Base-by-base conservation (phyloP, 352 stramenopile genomes). In the Phytophthora citrophthora region DNA sequence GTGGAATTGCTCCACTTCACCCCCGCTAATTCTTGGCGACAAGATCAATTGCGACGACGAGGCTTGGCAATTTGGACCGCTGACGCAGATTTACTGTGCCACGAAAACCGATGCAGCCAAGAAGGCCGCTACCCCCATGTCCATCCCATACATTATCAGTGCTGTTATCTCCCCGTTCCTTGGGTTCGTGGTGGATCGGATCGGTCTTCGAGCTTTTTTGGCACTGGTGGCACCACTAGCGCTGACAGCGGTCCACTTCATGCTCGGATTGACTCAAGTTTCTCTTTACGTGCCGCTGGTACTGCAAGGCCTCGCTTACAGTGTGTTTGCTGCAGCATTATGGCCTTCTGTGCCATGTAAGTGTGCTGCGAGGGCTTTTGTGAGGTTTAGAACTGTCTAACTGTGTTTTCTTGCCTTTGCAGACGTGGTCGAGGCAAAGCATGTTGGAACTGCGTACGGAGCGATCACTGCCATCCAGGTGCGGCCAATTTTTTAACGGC, bases 381-480 rank as follows among this genome's bases (percentile, higher is more conserved):
- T 41, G 20, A 20, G 4, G 2, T 58, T 36, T 24, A 44, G 9
- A 43, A 47, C 29, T 34, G 49, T 47, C 40, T 66, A 40, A 50
- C 24, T 3, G 24, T 52, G 3, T 39, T 27, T 24, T 8, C 20
- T 54, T 51, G 16, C 36, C 11, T 56, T 40, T 61, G 20, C 31
- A 78, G 86, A 97, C 43, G 86, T 97, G 41, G 93, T 98, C 5
- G 77, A 96, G 40, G 72, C 86, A 41, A 86, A 93, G 60, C 88
- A 92, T 38, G 86, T 95, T 10, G 95, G 94, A 36, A 97, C 89
- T 45, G 95, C 93, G 4, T 98, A 97, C 70, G 95, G 95, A 23
- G 81, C 96, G 7, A 96, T 98, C 61, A 97, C 91, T 26, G 93
- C 90, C n/a, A 95, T 98, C 31, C 94, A 95, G 70, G 86, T 92